These are phyloP conservation scores for Conticribra guillardii DNA, from an alignment of 108 stramenopile genomes.

Conservation along the genomic window DNA sequence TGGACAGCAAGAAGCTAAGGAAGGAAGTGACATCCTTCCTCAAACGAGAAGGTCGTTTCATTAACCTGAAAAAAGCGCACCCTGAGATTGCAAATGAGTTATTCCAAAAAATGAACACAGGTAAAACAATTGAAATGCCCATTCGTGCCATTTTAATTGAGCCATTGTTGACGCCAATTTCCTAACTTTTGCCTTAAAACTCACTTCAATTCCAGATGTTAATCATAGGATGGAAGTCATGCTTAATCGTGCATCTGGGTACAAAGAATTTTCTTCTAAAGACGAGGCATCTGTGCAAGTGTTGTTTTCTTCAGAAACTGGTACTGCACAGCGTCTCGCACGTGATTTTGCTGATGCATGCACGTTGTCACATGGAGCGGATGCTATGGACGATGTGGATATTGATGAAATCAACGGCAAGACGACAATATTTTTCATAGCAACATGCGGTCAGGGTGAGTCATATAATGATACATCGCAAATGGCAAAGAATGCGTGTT, in stretches of 20 bases:
- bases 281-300: conserved; percentile 63
- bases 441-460: conserved; percentile 62
- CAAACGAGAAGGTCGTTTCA: conserved; percentile 63
- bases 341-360: conserved; percentile 72
- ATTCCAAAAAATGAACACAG: conserved; percentile 51
- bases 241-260: conserved; percentile 54
- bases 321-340: conserved; percentile 56
- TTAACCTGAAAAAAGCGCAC: conserved; percentile 55
- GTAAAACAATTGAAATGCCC: too few relatives aligned
- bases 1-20: conserved; percentile 68
- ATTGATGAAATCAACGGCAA: conserved; percentile 60
- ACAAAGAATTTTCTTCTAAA: conserved; percentile 56
- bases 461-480: neutral
- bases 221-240: conserved; percentile 67
- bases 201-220: conserved; percentile 37
- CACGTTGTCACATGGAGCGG: conserved; percentile 50
- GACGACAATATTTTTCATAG: conserved; percentile 62
- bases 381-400: conserved; percentile 62
- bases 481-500: neutral
- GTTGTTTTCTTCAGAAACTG: conserved; percentile 65
- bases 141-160: too few relatives aligned
- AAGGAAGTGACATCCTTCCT: conserved; percentile 62
- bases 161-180: too few relatives aligned
- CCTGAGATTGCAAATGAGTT: conserved; percentile 68
- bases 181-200: too few relatives aligned